Evolutionary conservation across 176 grass and related monocot genomes (phyloP).

Genomic region (Oryza brachyantha): DNA sequence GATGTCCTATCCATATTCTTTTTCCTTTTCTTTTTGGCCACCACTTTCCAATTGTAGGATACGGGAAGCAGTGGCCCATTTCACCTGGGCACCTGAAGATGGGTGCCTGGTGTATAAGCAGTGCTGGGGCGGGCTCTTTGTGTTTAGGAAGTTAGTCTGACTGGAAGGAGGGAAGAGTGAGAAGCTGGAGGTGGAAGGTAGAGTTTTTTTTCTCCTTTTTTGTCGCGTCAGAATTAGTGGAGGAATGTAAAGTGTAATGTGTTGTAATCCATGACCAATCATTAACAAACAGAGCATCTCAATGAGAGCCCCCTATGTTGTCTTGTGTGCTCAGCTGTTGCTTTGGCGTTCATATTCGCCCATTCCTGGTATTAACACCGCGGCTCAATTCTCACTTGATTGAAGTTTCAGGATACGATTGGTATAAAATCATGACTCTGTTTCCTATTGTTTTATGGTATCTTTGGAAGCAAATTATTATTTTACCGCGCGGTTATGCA

Average conservation of each 20-base stretch:
- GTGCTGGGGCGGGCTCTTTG: constrained; percentile 36
- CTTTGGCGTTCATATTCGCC: background rate
- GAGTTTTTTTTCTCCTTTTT: constrained; percentile 28
- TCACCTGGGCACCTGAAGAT: constrained; percentile 74
- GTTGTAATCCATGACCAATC: constrained; percentile 36
- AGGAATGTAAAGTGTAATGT: constrained; percentile 49
- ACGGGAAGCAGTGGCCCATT: constrained; percentile 62
- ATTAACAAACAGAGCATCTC: constrained; percentile 38
- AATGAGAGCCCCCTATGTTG: constrained; percentile 26
- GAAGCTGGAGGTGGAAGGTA: constrained; percentile 22
- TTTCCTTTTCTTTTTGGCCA: constrained; percentile 30
- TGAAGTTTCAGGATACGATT: too few relatives aligned
- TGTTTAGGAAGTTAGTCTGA: constrained; percentile 60
- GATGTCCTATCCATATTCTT: constrained; percentile 38
- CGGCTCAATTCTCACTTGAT: background rate
- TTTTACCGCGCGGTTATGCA: too few relatives aligned
- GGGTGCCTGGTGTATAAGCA: constrained; percentile 56
- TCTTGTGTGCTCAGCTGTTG: background rate
- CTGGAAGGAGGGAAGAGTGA: constrained; percentile 8
- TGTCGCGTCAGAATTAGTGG: constrained; percentile 28
- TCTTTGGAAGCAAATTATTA: background rate
- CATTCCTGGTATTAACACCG: background rate
- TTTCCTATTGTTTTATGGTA: background rate
- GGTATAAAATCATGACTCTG: background rate
- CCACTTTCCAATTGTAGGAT: constrained; percentile 65